Percentiles rank a stretch among this genome's conserved stretches.
phyloP scores from a whole-genome alignment of 2,329 filamentous ascomycete species.

The Thermothelomyces thermophilus region DNA sequence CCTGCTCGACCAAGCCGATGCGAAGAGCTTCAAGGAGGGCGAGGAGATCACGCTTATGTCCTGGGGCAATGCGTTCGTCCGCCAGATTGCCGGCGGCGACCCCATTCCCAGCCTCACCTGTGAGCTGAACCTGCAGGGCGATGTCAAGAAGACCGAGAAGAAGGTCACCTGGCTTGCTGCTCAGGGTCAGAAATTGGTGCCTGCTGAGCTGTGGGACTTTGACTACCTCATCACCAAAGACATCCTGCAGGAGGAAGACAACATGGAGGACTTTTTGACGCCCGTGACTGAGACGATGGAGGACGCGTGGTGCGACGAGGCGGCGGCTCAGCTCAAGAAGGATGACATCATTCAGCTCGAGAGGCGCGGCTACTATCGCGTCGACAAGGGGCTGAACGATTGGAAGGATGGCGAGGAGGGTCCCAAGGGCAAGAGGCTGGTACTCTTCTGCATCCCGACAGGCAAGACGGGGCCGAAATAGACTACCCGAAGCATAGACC shows the following conservation, averaged over 20 bases:
- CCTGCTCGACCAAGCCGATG: slow-evolving; percentile 81
- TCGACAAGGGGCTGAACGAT: slow-evolving; percentile 58
- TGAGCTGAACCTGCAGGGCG: slow-evolving; percentile 84
- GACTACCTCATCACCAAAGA: slow-evolving; percentile 95
- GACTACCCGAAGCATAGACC: not conserved
- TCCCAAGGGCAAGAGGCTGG: slow-evolving; percentile 41
- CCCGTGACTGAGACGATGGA: slow-evolving; percentile 67
- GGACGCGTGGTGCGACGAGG: slow-evolving; percentile 72
- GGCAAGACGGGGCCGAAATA: slow-evolving; percentile 37
- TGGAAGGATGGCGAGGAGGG: slow-evolving; percentile 46
- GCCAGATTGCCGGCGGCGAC: slow-evolving; percentile 49
- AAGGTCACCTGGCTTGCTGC: slow-evolving; percentile 90
- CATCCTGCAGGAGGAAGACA: slow-evolving; percentile 81
- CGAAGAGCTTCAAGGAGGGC: slow-evolving; percentile 68
- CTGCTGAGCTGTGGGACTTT: slow-evolving; percentile 85
- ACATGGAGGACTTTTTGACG: slow-evolving; percentile 77
- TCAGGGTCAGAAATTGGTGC: slow-evolving; percentile 67
- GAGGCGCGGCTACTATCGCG: slow-evolving; percentile 83
- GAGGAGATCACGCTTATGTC: slow-evolving; percentile 96
- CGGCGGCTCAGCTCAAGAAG: slow-evolving; percentile 69
- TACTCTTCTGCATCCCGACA: slow-evolving; percentile 53
- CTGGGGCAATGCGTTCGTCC: slow-evolving; percentile 86
- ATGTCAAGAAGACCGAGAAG: slow-evolving; percentile 93
- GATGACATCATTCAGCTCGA: slow-evolving; percentile 95
- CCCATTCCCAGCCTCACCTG: slow-evolving; percentile 66